These are phyloP conservation scores for Paraleonurus japonicus DNA, from an alignment of 257 asterid species.

Conservation along the genomic window DNA sequence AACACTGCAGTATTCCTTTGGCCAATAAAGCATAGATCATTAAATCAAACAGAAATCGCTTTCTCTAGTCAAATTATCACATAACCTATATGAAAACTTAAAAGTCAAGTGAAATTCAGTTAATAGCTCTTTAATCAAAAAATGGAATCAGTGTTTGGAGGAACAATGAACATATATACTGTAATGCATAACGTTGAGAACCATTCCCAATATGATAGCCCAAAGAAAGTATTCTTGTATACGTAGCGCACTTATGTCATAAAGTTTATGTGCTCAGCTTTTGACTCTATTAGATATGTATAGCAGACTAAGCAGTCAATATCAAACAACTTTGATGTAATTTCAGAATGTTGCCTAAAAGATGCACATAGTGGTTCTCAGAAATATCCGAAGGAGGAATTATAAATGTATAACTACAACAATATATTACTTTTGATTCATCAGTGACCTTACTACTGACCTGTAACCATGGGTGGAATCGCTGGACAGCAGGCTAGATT, in stretches of 20 bases:
- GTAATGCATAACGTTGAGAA: not conserved
- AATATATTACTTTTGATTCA: not conserved
- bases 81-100: not conserved
- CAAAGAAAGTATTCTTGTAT: not conserved
- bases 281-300: not conserved
- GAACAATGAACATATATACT: not conserved
- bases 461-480: constrained; percentile 68
- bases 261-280: not conserved
- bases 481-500: constrained; percentile 59
- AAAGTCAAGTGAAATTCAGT: not conserved
- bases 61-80: not conserved
- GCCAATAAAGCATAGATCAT: not conserved
- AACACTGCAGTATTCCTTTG: not conserved
- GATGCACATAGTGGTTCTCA: constrained; percentile 2
- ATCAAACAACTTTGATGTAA: not conserved
- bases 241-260: not conserved
- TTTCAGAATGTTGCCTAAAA: not conserved
- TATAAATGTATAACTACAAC: not conserved
- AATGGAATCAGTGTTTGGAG: not conserved
- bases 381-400: not conserved
- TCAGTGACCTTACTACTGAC: constrained; percentile 41
- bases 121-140: not conserved
- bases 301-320: constrained; percentile 2
- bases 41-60: not conserved
- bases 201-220: not conserved